phyloP scores from a whole-genome alignment of 2,329 filamentous ascomycete genomes.

The Passalora sequoiae region DNA sequence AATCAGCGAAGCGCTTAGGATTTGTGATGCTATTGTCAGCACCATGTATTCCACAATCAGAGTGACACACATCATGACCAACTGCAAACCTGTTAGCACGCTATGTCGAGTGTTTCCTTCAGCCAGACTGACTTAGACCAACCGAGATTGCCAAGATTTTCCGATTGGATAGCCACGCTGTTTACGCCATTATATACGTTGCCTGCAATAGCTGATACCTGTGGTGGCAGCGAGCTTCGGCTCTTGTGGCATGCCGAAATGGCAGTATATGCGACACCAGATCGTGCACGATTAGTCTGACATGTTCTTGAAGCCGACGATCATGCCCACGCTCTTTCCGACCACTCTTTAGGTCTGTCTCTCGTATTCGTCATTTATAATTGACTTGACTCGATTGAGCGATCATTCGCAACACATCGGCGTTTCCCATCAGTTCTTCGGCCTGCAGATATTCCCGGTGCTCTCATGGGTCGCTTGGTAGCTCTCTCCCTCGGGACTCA shows the following conservation, averaged over 20 bases:
- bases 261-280: no score
- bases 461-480: conserved; percentile 20
- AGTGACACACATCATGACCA: conserved; percentile 18
- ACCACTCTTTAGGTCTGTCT: no score
- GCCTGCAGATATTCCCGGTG: no score
- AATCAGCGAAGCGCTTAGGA: conserved; percentile 1
- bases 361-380: no score
- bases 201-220: not conserved
- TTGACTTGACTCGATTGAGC: no score
- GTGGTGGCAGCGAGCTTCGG: not conserved
- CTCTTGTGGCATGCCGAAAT: no score
- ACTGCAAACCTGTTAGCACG: conserved; percentile 7
- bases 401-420: no score
- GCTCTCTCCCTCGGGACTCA: conserved; percentile 28
- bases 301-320: no score
- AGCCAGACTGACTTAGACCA: conserved; percentile 10
- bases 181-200: conserved; percentile 7
- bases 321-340: no score
- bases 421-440: no score
- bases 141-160: conserved; percentile 6
- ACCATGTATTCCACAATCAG: no score
- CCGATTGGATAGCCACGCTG: not conserved
- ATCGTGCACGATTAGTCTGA: no score
- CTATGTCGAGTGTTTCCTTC: not conserved
- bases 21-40: conserved; percentile 12